Evolutionary conservation across 306 rosid species (phyloP), one percentile per base, ranked within the genome.

Genomic region (Lagenaria siceraria): DNA sequence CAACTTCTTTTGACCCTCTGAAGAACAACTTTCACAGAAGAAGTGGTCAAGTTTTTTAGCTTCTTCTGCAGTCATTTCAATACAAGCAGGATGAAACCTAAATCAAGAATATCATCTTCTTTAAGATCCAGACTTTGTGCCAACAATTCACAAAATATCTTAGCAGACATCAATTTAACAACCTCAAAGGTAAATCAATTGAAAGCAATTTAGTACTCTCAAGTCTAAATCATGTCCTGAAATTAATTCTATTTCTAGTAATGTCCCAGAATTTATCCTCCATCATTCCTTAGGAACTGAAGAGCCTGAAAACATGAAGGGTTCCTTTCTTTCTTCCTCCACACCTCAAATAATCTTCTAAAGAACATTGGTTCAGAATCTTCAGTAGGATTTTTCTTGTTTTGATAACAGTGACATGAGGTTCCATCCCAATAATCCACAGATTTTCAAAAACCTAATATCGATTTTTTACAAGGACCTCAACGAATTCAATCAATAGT

Each of bases 51-150:
- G 92, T 84, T 93, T 84, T 80, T 89, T 79, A 49, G 99, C 98
- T 85, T 96, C 98, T 87, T 96, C 96, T 60, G 82, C 87, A 68
- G 91, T 88, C 99, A 96, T 96, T 90, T 96, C 97, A 89, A 96
- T 90, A 88, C 99, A 96, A 82, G 91, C 90, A 86, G 99, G 99
- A 83, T 96, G 99, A 83, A 96, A 96, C 99, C 99, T 96, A 92
- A 82, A 95, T 84, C 82, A 90, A 71, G 42, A 46, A 48, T 24
- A 71, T 71, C 25, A 71, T 71, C 76, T 42, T 7, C 33, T 49
- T 71, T 21, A 71, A 48, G n/a, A 48, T 15, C 22, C n/a, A 51
- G 11, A 51, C 19, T 48, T 43, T 8, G 1, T 5, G 24, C 24
- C 8, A 46, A 48, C 9, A 59, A 8, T 70, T 70, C 38, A 48